Conservation (phyloP, 768 basidiomycete species). For the Mycena vulgaris region DNA sequence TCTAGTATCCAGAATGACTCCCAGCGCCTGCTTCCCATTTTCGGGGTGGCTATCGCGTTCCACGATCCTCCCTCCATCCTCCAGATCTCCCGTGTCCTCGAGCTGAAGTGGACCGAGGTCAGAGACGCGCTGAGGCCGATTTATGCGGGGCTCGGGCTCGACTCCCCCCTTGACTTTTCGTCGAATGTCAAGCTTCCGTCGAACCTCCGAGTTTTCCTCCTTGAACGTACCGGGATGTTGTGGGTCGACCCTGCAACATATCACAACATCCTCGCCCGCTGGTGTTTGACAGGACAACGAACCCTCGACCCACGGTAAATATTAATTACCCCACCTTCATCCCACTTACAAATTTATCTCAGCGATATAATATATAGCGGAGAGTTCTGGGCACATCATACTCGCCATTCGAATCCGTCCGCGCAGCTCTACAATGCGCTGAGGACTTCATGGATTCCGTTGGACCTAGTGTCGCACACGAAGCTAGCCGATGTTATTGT, state of each 20-base stretch:
- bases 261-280: conserved; percentile 1
- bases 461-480: too few species aligned
- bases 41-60: too few species aligned
- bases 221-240: background rate
- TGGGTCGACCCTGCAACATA: conserved; percentile 9
- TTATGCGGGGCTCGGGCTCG: background rate
- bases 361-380: background rate
- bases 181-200: conserved; percentile 1
- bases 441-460: background rate
- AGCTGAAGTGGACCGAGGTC: too few species aligned
- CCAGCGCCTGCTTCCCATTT: too few species aligned
- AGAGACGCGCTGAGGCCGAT: conserved; percentile 6
- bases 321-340: too few species aligned
- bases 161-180: background rate
- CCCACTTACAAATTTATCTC: too few species aligned
- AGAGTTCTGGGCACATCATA: conserved; percentile 24
- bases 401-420: background rate
- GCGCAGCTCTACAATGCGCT: conserved; percentile 10
- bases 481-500: too few species aligned
- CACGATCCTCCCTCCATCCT: conserved; percentile 7
- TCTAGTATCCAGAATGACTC: too few species aligned
- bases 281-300: conserved; percentile 7
- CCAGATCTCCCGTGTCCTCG: conserved; percentile 12
- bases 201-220: background rate
- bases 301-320: conserved; percentile 1